These are phyloP conservation scores for Penicillium canescens DNA, from an alignment of 495 filamentous ascomycete species.

Conservation along the genomic window DNA sequence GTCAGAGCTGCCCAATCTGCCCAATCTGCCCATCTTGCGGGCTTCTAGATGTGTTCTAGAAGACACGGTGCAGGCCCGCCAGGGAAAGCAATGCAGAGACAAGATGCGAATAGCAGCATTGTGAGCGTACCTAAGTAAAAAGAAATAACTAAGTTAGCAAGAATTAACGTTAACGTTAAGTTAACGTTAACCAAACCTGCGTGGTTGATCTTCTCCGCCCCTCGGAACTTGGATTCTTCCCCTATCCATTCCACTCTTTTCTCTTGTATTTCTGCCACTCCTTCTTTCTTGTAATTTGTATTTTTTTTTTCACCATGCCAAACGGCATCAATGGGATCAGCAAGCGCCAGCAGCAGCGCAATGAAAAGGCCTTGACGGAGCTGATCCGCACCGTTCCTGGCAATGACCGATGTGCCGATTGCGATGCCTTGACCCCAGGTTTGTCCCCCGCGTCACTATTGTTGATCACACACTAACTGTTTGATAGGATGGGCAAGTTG, in stretches of 20 bases:
- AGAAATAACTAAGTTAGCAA: no score
- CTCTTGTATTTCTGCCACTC: conserved; percentile 20
- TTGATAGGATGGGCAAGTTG: conserved; percentile 92
- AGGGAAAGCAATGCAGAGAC: neutral
- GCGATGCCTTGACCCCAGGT: conserved; percentile 90
- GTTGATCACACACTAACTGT: conserved; percentile 1
- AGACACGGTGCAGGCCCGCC: neutral
- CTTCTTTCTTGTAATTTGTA: conserved; percentile 10
- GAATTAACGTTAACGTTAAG: no score
- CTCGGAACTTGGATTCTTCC: conserved; percentile 14
- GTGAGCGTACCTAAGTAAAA: no score
- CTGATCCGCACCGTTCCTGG: conserved; percentile 84
- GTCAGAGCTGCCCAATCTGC: neutral
- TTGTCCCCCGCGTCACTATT: conserved; percentile 26
- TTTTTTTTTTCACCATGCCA: conserved; percentile 43
- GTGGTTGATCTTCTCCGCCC: conserved; percentile 15
- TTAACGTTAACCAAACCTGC: neutral
- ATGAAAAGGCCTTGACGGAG: conserved; percentile 89
- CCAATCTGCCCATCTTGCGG: no score
- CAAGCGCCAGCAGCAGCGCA: conserved; percentile 96
- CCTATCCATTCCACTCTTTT: conserved; percentile 15
- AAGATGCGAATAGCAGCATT: neutral
- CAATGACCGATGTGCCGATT: conserved; percentile 95
- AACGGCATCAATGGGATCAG: conserved; percentile 57
- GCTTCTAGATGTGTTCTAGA: neutral